Evolutionary conservation across 768 basidiomycete genomes (phyloP), one percentile per base, ranked within the genome.

Genomic region (Porphyrellus cyaneotinctus): DNA sequence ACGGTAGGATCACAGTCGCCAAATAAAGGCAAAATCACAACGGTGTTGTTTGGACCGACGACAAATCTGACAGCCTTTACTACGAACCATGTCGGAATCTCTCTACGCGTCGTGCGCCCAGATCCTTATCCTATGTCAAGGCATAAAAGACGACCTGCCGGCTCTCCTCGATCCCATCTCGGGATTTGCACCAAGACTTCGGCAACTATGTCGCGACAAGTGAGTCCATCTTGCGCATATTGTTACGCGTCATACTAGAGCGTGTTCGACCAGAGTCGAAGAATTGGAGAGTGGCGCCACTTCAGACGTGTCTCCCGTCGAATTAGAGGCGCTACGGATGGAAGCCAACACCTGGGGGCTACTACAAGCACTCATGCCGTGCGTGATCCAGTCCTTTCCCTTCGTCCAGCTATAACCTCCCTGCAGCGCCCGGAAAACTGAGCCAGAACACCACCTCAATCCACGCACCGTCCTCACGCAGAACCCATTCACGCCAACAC

Each of bases 281-380:
- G 83, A 86, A 55, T 75, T 36, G 70, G 82, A 66, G 78, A 81
- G 31, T 58, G 64, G 30, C 52, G 60, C 32, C 69, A 74, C 55
- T 64, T 67, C 32, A 44, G 74, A 63, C 23, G 59, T 69, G 23
- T 70, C 76, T 17, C 71, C 63, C 35, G 77, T 81, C 24, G 85
- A 87, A 59, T 58, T 85, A 0, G 84, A 86, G 23, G 72, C 82
- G 1, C 68, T 91, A 48, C 75, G 79, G 11, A 74, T 92, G 66
- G 91, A 94, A 64, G 78, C 82, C 42, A 85, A 87, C 66, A 91
- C 91, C 1, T 95, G 91, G 91, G 79, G 78, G 0, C 75, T 94
- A 3, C 65, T 93, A 2, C 90, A 92, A 64, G 82, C 83, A 3
- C 73, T 94, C 42, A 80, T 85, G 78, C 82, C 87, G 83, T 87